Base-by-base conservation (phyloP, 306 rosid genomes). In the Echinosophora koreensis region DNA sequence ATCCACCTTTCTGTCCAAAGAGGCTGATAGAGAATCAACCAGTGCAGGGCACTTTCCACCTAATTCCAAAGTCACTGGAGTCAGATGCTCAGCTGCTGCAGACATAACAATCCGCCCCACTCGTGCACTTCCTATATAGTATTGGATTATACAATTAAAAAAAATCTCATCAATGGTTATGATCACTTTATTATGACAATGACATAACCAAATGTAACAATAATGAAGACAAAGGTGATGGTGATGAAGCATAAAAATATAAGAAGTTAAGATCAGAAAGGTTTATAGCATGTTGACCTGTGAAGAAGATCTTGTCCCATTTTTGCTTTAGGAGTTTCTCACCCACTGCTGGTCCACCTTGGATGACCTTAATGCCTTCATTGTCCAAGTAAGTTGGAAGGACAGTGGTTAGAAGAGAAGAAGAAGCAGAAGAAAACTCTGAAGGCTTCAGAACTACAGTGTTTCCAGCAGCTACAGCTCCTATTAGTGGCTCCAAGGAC, bases 391-490 rank as follows among this genome's bases (percentile, higher is more conserved):
- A 90, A 51, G 49, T 15, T 2, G 80, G 71, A 22, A 90, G 77
- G 13, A 46, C 39, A 39, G 81, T 82, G n/a, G 87, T 82, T 5
- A 90, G 84, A 55, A 90, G 80, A 69, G 82, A 77, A n/a, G 93
- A 83, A 71, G 85, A 84, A 4, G 84, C 16, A 61, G 92, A 86
- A 17, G 97, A 79, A 66, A 87, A 6, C 76, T 92, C 97, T 32
- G 96, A 90, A 60, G 91, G 94, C 70, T 92, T 92, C 41, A 90
- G 39, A 54, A 92, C 86, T 3, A 62, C 90, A 11, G 68, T 35
- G 84, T 92, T 92, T 70, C 97, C 97, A 14, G 97, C 93, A 42
- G 97, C 90, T 49, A 92, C n/a, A 0, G 96, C 97, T 71, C 97
- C 97, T 22, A 92, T 87, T 11, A 90, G 69, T 27, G 97, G 93